Evolutionary conservation across 371 early-diverging fungal species (phyloP).

Genomic region (Syncephalastrum sp.): DNA sequence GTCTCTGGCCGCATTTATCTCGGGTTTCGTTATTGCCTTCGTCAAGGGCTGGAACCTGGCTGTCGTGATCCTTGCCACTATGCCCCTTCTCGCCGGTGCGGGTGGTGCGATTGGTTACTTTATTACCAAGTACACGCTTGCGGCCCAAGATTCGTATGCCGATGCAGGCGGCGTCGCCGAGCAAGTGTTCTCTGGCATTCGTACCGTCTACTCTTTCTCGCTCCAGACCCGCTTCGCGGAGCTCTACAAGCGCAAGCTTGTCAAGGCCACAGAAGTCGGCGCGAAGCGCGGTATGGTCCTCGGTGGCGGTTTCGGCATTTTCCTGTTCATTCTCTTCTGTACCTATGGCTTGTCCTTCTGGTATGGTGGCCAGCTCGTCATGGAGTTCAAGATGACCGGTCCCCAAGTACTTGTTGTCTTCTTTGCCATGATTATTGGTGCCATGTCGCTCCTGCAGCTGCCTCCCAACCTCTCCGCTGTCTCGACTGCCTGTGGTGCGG

Average conservation of each 20-base stretch:
- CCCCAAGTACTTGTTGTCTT: slow-evolving; percentile 63
- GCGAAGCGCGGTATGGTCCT: slow-evolving; percentile 50
- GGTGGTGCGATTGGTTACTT: slow-evolving; percentile 69
- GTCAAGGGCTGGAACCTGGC: slow-evolving; percentile 81
- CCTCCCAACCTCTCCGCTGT: slow-evolving; percentile 65
- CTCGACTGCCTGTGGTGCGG: slow-evolving; percentile 65
- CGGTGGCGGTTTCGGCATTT: slow-evolving; percentile 60
- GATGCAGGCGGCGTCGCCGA: slow-evolving; percentile 50
- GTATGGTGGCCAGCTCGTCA: slow-evolving; percentile 68
- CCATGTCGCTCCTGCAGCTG: slow-evolving; percentile 32
- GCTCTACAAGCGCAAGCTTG: slow-evolving; percentile 59
- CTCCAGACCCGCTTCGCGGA: slow-evolving; percentile 68
- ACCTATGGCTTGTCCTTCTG: slow-evolving; percentile 80
- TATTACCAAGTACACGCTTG: slow-evolving; percentile 50
- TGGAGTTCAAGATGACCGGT: slow-evolving; percentile 43
- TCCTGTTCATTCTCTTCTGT: slow-evolving; percentile 64
- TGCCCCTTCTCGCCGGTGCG: slow-evolving; percentile 59
- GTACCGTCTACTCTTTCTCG: slow-evolving; percentile 87
- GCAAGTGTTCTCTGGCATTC: slow-evolving; percentile 80
- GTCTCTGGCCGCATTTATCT: slow-evolving; percentile 72
- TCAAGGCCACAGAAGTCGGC: slow-evolving; percentile 56
- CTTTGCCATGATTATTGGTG: slow-evolving; percentile 64
- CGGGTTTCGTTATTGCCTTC: slow-evolving; percentile 89
- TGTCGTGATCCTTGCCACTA: slow-evolving; percentile 69
- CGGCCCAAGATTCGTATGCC: slow-evolving; percentile 41